These are phyloP conservation scores for Multifurca ochricompacta DNA, from an alignment of 768 basidiomycete species.

Conservation along the genomic window DNA sequence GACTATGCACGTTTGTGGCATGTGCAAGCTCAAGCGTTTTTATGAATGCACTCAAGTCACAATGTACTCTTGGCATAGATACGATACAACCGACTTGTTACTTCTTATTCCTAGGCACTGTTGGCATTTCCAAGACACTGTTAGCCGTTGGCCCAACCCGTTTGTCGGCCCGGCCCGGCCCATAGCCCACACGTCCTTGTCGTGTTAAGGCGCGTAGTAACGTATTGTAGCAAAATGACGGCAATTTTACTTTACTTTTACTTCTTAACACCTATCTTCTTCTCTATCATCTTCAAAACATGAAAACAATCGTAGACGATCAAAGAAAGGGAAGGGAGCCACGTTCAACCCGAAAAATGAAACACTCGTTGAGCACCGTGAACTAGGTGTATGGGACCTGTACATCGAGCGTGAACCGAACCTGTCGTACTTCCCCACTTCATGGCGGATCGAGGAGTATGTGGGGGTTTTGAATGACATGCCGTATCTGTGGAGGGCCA, in stretches of 20 bases:
- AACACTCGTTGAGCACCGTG: conserved; percentile 44
- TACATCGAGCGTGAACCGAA: conserved; percentile 51
- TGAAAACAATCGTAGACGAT: background rate
- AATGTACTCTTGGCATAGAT: too few species aligned
- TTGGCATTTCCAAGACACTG: too few species aligned
- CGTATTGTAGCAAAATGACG: background rate
- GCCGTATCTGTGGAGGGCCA: conserved; percentile 64
- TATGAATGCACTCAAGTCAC: too few species aligned
- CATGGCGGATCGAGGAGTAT: conserved; percentile 39
- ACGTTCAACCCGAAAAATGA: conserved; percentile 2
- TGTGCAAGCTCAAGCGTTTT: conserved; percentile 65
- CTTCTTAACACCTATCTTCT: background rate
- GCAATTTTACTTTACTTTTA: background rate
- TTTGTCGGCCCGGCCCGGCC: too few species aligned
- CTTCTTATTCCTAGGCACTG: too few species aligned
- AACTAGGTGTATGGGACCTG: conserved; percentile 68
- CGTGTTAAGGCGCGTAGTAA: too few species aligned
- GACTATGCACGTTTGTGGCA: conserved; percentile 71
- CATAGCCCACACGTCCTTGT: too few species aligned
- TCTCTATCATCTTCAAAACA: background rate
- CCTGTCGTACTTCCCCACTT: conserved; percentile 31
- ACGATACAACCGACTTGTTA: too few species aligned
- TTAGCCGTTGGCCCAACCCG: too few species aligned
- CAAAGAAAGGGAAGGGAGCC: background rate
- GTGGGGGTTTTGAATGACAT: conserved; percentile 41